phyloP scores from a whole-genome alignment of 2,329 filamentous ascomycete genomes.

The Neopestalotiopsis clavispora region DNA sequence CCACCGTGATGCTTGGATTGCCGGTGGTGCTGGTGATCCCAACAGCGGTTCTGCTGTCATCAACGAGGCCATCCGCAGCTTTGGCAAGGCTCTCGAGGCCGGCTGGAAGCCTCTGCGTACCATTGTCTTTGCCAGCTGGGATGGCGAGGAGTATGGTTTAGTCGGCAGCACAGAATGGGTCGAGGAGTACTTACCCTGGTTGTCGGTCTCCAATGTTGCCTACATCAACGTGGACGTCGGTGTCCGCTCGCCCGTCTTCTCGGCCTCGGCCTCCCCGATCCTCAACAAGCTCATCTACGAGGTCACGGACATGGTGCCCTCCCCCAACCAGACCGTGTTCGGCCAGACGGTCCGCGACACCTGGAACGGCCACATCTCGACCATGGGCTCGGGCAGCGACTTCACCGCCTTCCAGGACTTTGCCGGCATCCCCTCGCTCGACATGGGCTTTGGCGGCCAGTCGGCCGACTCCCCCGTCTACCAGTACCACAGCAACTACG shows the following conservation, averaged over 20 bases:
- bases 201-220: conserved; percentile 73
- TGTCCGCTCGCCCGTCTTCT: conserved; percentile 67
- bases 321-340: conserved; percentile 75
- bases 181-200: conserved; percentile 85
- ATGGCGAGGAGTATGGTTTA: conserved; percentile 84
- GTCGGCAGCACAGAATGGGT: conserved; percentile 93
- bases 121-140: conserved; percentile 87
- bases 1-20: conserved; percentile 87
- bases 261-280: conserved; percentile 72
- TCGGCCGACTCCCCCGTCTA: conserved; percentile 61
- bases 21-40: conserved; percentile 81
- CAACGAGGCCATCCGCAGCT: conserved; percentile 77
- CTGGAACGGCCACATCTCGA: conserved; percentile 66
- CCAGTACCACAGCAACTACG: conserved; percentile 91
- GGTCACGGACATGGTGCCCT: conserved; percentile 65
- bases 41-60: conserved; percentile 82
- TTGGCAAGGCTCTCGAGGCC: conserved; percentile 69
- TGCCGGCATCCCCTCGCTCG: conserved; percentile 68
- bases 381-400: conserved; percentile 76
- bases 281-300: conserved; percentile 76
- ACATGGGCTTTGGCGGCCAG: conserved; percentile 61
- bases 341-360: conserved; percentile 73
- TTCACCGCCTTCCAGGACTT: conserved; percentile 78
- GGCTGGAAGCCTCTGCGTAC: conserved; percentile 89
- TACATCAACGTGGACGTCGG: conserved; percentile 89